Conservation (phyloP, 2,329 filamentous ascomycete species). For the Stachybotrys elegans region DNA sequence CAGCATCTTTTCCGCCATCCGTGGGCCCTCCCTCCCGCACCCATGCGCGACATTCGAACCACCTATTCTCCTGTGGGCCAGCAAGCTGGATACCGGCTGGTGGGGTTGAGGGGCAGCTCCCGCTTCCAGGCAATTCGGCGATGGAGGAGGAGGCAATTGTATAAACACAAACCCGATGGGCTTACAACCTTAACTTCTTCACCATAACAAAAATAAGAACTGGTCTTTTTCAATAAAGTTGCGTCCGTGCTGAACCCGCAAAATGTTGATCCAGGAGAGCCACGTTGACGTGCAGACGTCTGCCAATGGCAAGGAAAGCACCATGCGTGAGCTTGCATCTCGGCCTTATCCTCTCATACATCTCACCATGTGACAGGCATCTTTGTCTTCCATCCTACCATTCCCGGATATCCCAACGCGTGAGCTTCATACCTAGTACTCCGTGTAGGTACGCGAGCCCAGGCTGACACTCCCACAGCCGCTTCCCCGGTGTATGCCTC, state of each 20-base stretch:
- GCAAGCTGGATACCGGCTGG: too few species aligned
- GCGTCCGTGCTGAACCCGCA: constrained; percentile 8
- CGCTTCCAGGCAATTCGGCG: too few species aligned
- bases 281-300: constrained; percentile 44
- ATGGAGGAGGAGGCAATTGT: too few species aligned
- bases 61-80: too few species aligned
- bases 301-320: constrained; percentile 47
- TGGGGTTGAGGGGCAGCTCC: neutral
- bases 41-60: too few species aligned
- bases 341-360: neutral
- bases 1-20: neutral
- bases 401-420: constrained; percentile 82
- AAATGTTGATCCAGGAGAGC: constrained; percentile 51
- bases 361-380: constrained; percentile 54
- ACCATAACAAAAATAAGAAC: too few species aligned
- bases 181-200: too few species aligned
- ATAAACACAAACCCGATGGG: too few species aligned
- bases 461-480: constrained; percentile 29
- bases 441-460: neutral
- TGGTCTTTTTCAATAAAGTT: too few species aligned
- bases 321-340: constrained; percentile 40
- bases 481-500: constrained; percentile 79
- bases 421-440: constrained; percentile 33
- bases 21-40: neutral
- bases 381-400: constrained; percentile 81